These are phyloP conservation scores for Prunus davidiana DNA, from an alignment of 306 rosid species.

Conservation along the genomic window DNA sequence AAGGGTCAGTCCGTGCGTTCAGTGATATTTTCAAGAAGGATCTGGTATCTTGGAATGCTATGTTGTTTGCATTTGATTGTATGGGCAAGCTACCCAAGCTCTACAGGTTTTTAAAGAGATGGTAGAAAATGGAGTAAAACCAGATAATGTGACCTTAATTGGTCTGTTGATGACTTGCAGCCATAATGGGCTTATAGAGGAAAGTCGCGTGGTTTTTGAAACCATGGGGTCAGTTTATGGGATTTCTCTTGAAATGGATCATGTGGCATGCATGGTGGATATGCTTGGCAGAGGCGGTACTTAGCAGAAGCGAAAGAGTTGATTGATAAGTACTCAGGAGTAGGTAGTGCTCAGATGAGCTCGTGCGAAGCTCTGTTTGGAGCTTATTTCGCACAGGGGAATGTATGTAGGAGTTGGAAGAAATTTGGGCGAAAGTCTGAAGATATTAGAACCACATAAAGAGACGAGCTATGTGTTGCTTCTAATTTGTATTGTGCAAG, in stretches of 20 bases:
- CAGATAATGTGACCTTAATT: conserved; percentile 73
- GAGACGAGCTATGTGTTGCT: conserved; percentile 62
- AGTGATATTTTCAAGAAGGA: conserved; percentile 48
- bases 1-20: conserved; percentile 46
- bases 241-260: conserved; percentile 52
- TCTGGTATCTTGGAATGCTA: conserved; percentile 74
- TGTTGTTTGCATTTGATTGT: conserved; percentile 68
- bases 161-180: conserved; percentile 82
- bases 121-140: conserved; percentile 51
- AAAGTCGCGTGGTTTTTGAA: conserved; percentile 47
- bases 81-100: conserved; percentile 53
- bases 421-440: conserved; percentile 46
- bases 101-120: conserved; percentile 45
- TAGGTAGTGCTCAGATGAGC: conserved; percentile 23
- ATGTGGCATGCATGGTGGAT: conserved; percentile 78
- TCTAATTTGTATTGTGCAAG: conserved; percentile 66
- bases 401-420: conserved; percentile 43
- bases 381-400: conserved; percentile 54
- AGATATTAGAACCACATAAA: conserved; percentile 47
- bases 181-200: conserved; percentile 63
- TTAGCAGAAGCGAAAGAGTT: conserved; percentile 60
- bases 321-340: conserved; percentile 38
- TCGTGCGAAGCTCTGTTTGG: conserved; percentile 61
- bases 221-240: conserved; percentile 55
- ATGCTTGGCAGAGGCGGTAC: conserved; percentile 76